Evolutionary conservation across 2,329 filamentous ascomycete genomes (phyloP).

Genomic region (Sarocladium brachiariae): DNA sequence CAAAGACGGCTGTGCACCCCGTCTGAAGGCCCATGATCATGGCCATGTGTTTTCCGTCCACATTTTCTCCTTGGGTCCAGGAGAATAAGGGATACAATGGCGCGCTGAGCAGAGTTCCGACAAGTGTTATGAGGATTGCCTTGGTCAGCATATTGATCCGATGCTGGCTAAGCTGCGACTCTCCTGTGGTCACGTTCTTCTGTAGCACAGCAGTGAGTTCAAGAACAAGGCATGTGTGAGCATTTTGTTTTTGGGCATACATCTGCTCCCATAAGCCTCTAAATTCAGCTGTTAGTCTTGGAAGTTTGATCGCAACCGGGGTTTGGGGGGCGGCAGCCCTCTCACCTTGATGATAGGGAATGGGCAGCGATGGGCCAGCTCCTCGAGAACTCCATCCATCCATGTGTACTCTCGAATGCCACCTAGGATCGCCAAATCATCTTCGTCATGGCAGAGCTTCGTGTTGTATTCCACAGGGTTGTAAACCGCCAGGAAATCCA

Average conservation of each 20-base stretch:
- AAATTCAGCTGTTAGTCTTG: not conserved
- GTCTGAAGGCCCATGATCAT: slow-evolving; percentile 10
- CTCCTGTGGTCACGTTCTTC: not conserved
- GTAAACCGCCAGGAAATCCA: not conserved
- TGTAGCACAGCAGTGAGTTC: not conserved
- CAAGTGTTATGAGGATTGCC: not conserved
- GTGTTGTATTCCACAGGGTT: not conserved
- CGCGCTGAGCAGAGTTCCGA: slow-evolving; percentile 3
- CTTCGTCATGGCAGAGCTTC: not conserved
- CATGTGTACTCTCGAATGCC: not conserved
- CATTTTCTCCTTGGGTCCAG: slow-evolving; percentile 2
- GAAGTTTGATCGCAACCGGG: too few species aligned
- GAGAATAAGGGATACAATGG: slow-evolving; percentile 11
- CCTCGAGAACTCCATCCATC: not conserved
- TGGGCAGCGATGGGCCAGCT: not conserved
- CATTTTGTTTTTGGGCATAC: too few species aligned
- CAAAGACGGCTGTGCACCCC: slow-evolving; percentile 7
- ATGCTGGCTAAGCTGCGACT: not conserved
- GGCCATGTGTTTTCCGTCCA: slow-evolving; percentile 7
- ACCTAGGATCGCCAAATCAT: not conserved
- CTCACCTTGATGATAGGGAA: not conserved
- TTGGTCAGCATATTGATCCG: slow-evolving; percentile 3
- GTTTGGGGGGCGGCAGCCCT: too few species aligned
- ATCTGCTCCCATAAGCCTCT: not conserved
- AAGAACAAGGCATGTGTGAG: too few species aligned